phyloP scores from a whole-genome alignment of 176 grass and related monocot species.

The Stipa capillata region DNA sequence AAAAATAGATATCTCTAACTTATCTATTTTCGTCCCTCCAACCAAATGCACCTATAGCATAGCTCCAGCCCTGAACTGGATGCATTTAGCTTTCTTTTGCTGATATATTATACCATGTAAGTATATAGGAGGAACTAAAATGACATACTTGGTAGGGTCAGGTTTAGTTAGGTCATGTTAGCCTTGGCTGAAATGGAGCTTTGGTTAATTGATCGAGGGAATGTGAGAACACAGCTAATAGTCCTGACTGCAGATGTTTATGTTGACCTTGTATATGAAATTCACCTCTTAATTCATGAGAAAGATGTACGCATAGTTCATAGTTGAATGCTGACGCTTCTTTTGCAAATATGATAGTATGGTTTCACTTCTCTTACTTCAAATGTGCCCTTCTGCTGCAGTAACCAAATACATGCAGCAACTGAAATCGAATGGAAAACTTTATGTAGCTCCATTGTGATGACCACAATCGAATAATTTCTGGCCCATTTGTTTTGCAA shows the following conservation, averaged over 20 bases:
- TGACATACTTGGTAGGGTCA: neutral
- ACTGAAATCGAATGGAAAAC: neutral
- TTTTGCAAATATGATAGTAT: neutral
- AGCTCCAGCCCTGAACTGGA: no score
- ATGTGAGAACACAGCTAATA: neutral
- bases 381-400: neutral
- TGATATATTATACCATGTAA: neutral
- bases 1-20: no score
- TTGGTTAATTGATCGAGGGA: neutral
- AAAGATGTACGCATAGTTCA: neutral
- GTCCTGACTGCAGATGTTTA: neutral
- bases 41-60: no score
- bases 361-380: neutral
- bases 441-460: neutral
- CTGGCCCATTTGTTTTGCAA: neutral
- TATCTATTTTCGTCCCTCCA: no score
- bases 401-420: neutral
- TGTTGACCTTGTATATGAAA: neutral
- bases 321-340: neutral
- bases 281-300: neutral
- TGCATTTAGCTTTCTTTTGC: neutral
- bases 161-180: neutral
- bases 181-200: slow-evolving; percentile 13
- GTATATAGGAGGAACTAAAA: neutral
- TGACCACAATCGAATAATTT: neutral